Evolutionary conservation across 2,329 filamentous ascomycete species (phyloP).

Genomic region (Claviceps humidiphila): DNA sequence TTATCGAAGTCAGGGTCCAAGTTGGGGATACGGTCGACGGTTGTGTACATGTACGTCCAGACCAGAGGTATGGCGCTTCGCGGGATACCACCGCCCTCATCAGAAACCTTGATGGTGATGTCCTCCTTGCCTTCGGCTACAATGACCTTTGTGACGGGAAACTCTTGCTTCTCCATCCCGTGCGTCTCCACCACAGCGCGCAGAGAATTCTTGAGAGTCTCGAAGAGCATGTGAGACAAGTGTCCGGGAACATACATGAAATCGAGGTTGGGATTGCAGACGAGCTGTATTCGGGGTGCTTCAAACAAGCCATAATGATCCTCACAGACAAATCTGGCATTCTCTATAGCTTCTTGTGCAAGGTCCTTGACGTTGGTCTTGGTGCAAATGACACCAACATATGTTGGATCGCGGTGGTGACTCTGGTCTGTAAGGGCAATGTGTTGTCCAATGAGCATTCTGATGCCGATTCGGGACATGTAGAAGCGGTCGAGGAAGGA

Average conservation of each 20-base stretch:
- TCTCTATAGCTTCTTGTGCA: slow-evolving; percentile 94
- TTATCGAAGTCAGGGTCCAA: slow-evolving; percentile 97
- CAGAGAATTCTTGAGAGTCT: slow-evolving; percentile 96
- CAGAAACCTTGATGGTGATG: slow-evolving; percentile 96
- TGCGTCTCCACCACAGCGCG: slow-evolving; percentile 93
- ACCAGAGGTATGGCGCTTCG: slow-evolving; percentile 86
- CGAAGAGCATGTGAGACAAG: slow-evolving; percentile 97
- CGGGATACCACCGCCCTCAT: slow-evolving; percentile 93
- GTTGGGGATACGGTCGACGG: slow-evolving; percentile 87
- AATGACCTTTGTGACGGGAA: slow-evolving; percentile 93
- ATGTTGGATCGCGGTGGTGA: slow-evolving; percentile 77
- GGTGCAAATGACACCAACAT: slow-evolving; percentile 97
- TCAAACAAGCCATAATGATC: slow-evolving; percentile 97
- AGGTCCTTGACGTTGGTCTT: slow-evolving; percentile 94
- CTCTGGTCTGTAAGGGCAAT: slow-evolving; percentile 92
- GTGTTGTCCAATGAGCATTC: slow-evolving; percentile 98
- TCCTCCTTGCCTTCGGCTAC: slow-evolving; percentile 96
- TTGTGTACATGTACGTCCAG: slow-evolving; percentile 99
- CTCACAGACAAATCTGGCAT: slow-evolving; percentile 97
- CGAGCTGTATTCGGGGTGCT: slow-evolving; percentile 88
- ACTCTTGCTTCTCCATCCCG: slow-evolving; percentile 88
- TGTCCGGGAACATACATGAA: slow-evolving; percentile 99
- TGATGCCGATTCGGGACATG: slow-evolving; percentile 98
- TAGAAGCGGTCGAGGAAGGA: slow-evolving; percentile 97
- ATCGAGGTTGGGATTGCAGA: slow-evolving; percentile 85